Base-by-base conservation (phyloP, 2,329 filamentous ascomycete species). In the Teratosphaeria destructans region DNA sequence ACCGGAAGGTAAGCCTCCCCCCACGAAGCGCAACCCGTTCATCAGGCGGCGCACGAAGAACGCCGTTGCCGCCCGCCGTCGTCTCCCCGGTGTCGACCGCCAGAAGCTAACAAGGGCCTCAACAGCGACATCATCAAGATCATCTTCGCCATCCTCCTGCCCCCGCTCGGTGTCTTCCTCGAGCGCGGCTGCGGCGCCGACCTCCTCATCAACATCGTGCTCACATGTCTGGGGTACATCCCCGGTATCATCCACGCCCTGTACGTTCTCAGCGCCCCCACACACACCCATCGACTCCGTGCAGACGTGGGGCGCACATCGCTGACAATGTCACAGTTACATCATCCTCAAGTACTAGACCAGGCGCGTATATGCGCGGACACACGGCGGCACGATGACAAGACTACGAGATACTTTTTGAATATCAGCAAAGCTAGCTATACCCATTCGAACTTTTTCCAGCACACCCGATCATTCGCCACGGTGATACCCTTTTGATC, bases 91-190 rank as follows among this genome's bases (percentile, higher is more conserved):
- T 19, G 19, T 32, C 29, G 29, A 32, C 29, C 1, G 29, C 29
- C 29, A 32, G 29, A 32, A 32, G 29, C 23, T 32, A 54, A 57
- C 64, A 60, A 58, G 62, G 5, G 23, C 29, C 29, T 62, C 29
- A 27, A 49, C 69, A 88, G 85, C 74, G 86, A 89, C 74, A 85
- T 89, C 77, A 85, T 85, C 84, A 89, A 89, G 79, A 87, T 89
- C 81, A 83, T 95, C 78, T 82, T 95, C 78, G 91, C 91, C 81
- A 81, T 96, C 81, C 79, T 96, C 79, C 85, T 96, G 66, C 91
- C 91, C 60, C 91, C 91, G 73, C 78, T 96, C 59, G 91, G 91
- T 79, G 91, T 96, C 74, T 94, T 95, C 83, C 88, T 96, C 68
- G 91, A 96, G 86, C 85, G 88, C 68, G 91, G 91, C 70, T 95